Percentiles rank a stretch among this genome's conserved stretches.
Conservation (phyloP, 2,329 filamentous ascomycete genomes). For the Microdochium paspali region DNA sequence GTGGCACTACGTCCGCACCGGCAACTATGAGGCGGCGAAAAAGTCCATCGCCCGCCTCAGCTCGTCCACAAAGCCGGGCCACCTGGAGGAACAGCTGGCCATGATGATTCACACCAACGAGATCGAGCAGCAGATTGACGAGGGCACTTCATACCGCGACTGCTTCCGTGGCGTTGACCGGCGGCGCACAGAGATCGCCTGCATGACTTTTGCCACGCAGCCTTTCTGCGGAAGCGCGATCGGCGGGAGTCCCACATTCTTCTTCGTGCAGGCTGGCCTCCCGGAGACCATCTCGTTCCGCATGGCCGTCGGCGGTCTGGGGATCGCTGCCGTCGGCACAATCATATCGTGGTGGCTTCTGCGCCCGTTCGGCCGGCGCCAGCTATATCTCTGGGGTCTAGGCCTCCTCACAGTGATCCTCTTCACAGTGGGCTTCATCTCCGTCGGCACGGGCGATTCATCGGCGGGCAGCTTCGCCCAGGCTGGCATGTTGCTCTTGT, state of each 20-base stretch:
- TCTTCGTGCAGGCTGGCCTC: slow-evolving; percentile 18
- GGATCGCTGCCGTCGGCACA: slow-evolving; percentile 15
- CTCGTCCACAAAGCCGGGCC: slow-evolving; percentile 7
- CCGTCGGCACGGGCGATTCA: slow-evolving; percentile 25
- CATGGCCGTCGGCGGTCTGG: slow-evolving; percentile 5
- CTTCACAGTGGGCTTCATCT: slow-evolving; percentile 25
- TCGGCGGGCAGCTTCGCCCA: slow-evolving; percentile 24
- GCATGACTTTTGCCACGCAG: slow-evolving; percentile 15
- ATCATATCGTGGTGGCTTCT: slow-evolving; percentile 22
- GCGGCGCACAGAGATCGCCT: slow-evolving; percentile 19
- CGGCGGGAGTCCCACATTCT: slow-evolving; percentile 18
- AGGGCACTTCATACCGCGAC: slow-evolving; percentile 21
- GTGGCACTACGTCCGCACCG: slow-evolving; percentile 26
- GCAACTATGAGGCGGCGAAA: slow-evolving; percentile 17
- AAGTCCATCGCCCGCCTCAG: slow-evolving; percentile 13
- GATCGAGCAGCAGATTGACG: slow-evolving; percentile 14
- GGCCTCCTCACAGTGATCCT: slow-evolving; percentile 20
- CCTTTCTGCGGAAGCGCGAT: slow-evolving; percentile 10
- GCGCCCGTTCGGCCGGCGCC: slow-evolving; percentile 21
- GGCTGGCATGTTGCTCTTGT: slow-evolving; percentile 27
- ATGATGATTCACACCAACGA: slow-evolving; percentile 27
- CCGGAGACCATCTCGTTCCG: slow-evolving; percentile 5
- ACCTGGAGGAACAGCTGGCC: slow-evolving; percentile 23
- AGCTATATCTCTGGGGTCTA: slow-evolving; percentile 22
- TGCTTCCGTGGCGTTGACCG: slow-evolving; percentile 26